Evolutionary conservation across 2,329 filamentous ascomycete species (phyloP).

Genomic region (Coniella lustricola): DNA sequence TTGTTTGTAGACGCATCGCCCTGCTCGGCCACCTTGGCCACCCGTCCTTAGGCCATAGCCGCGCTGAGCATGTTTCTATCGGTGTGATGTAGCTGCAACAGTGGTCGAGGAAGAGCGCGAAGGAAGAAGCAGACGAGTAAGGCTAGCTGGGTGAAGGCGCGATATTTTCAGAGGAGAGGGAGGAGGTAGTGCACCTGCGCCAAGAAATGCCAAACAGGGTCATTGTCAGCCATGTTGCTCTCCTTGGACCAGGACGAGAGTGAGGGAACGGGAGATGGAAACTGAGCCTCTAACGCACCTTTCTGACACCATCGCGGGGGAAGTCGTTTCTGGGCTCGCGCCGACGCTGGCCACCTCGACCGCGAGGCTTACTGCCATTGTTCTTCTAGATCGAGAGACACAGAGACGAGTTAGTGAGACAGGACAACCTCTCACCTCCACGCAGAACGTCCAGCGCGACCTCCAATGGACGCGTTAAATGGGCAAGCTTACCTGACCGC

Average conservation of each 20-base stretch:
- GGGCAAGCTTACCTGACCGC: conserved; percentile 21
- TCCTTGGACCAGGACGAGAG: too few relatives aligned
- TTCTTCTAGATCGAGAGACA: conserved; percentile 14
- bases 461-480: background rate
- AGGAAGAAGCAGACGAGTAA: background rate
- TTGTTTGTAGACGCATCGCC: conserved; percentile 27
- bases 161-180: conserved; percentile 24
- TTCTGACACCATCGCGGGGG: conserved; percentile 82
- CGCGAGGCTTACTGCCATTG: conserved; percentile 18
- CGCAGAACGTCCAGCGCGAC: background rate
- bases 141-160: conserved; percentile 7
- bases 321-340: conserved; percentile 36
- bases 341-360: conserved; percentile 24
- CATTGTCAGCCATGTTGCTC: conserved; percentile 1
- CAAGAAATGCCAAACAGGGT: conserved; percentile 7
- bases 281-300: conserved; percentile 49
- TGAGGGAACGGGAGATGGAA: too few relatives aligned
- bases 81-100: conserved; percentile 25
- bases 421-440: background rate
- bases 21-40: conserved; percentile 24
- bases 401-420: background rate
- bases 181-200: conserved; percentile 21
- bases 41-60: conserved; percentile 24
- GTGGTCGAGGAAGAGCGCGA: conserved; percentile 20
- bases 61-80: conserved; percentile 15